Conservation (phyloP, 768 basidiomycete species). For the Leccinum uliginosum region DNA sequence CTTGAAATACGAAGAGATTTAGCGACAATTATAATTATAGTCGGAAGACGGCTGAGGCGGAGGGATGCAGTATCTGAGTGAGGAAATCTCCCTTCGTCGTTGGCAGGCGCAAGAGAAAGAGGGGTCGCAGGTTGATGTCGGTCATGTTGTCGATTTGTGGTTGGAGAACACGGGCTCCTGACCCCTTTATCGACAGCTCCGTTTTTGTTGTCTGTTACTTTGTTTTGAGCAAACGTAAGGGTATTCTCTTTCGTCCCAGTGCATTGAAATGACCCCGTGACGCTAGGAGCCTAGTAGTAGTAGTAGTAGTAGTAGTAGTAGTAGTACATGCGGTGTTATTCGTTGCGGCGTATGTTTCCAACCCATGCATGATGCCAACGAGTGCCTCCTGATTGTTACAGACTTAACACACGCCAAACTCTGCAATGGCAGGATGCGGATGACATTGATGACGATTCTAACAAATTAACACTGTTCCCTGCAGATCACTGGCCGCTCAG, state of each 20-base stretch:
- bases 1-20: too few relatives aligned
- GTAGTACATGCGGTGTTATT: slow-evolving; percentile 62
- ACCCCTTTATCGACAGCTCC: too few relatives aligned
- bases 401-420: slow-evolving; percentile 57
- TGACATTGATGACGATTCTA: slow-evolving; percentile 23
- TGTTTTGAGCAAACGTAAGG: slow-evolving; percentile 60
- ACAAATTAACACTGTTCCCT: neutral
- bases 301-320: too few relatives aligned
- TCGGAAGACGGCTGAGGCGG: too few relatives aligned
- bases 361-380: neutral
- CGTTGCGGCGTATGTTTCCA: slow-evolving; percentile 51
- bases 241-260: neutral
- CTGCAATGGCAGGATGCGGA: slow-evolving; percentile 55
- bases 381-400: slow-evolving; percentile 24
- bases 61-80: too few relatives aligned
- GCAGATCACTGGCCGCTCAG: too few relatives aligned
- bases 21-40: too few relatives aligned
- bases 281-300: neutral
- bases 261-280: slow-evolving; percentile 1
- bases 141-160: too few relatives aligned
- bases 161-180: too few relatives aligned
- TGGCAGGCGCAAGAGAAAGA: too few relatives aligned
- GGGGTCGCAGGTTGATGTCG: too few relatives aligned
- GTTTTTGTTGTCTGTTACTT: slow-evolving; percentile 62
- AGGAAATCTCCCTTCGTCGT: too few relatives aligned